These are phyloP conservation scores for Fusarium sp. DNA, from an alignment of 2,329 filamentous ascomycete species.

Conservation along the genomic window DNA sequence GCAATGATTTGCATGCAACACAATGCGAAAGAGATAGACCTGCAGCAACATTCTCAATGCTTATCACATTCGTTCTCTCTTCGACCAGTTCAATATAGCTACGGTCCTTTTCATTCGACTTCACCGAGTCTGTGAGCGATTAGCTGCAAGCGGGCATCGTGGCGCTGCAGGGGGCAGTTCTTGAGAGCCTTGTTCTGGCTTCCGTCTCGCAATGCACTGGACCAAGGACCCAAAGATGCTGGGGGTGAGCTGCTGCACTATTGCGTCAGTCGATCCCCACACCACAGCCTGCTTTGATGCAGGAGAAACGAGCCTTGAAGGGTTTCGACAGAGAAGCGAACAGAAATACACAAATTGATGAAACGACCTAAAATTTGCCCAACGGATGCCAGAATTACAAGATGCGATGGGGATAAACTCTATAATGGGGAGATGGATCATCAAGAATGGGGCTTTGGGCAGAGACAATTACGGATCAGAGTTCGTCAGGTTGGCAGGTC, in stretches of 20 bases:
- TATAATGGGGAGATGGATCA: constrained; percentile 7
- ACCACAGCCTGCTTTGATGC: constrained; percentile 32
- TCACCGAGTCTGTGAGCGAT: constrained; percentile 27
- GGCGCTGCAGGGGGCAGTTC: constrained; percentile 29
- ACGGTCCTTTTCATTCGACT: constrained; percentile 12
- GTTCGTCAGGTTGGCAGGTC: constrained; percentile 39
- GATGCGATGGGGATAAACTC: constrained; percentile 7
- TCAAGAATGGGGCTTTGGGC: constrained; percentile 28
- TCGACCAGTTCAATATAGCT: not conserved
- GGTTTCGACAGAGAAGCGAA: constrained; percentile 9
- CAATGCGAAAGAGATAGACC: constrained; percentile 22
- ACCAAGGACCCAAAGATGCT: constrained; percentile 30
- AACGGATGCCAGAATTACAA: constrained; percentile 10
- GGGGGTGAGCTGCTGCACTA: constrained; percentile 43
- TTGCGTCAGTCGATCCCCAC: constrained; percentile 46
- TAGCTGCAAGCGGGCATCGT: constrained; percentile 24
- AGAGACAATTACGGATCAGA: constrained; percentile 25
- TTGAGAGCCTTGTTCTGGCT: constrained; percentile 37
- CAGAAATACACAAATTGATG: constrained; percentile 4
- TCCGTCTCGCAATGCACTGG: constrained; percentile 24
- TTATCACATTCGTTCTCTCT: not conserved
- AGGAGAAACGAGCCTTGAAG: constrained; percentile 29
- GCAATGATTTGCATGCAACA: constrained; percentile 33
- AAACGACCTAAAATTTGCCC: constrained; percentile 15
- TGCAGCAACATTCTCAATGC: constrained; percentile 12